Base-by-base conservation (phyloP, 257 asterid species). In the Forsythia suspensa region DNA sequence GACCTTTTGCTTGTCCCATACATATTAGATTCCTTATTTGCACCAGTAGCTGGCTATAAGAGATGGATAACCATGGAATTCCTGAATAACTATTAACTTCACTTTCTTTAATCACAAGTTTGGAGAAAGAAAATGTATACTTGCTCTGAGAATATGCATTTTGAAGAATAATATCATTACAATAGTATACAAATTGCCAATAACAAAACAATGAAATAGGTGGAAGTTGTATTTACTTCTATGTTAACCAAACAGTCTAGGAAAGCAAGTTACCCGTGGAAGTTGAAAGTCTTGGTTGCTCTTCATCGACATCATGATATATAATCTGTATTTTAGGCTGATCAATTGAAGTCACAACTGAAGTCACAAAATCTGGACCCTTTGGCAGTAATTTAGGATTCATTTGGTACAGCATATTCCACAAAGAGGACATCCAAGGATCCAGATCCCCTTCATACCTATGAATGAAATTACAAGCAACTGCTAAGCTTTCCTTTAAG, bases 391-490 rank as follows among this genome's bases (percentile, higher is more conserved):
- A 73, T 48, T 42, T 73, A 21, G 84, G 87, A 80, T 89, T 81
- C 83, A 41, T 86, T 82, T 87, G 85, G 79, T 91, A 86, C 79
- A 95, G 48, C 75, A 77, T 72, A 81, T 82, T 83, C 99, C 99
- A 96, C 89, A 96, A 88, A 78, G 86, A 80, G 74, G 93, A 84
- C 95, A 91, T 82, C 99, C 99, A 96, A 40, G 96, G 97, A 91
- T 96, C 99, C 67, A 94, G 83, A 84, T 96, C 92, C 79, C 97
- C 99, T 86, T 96, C 99, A 88, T 96, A 92, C 90, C 99, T 96
- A 80, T 65, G 39, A 84, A 78, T 52, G 65, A 82, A 72, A 71
- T 72, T 68, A 59, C 73, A 77, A 76, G 77, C 71, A 29, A 40
- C 55, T 15, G 48, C 18, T 65, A 51, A 57, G 78, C 69, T 63